Conservation (phyloP, 2,329 filamentous ascomycete species). For the Paecilomyces variotii region DNA sequence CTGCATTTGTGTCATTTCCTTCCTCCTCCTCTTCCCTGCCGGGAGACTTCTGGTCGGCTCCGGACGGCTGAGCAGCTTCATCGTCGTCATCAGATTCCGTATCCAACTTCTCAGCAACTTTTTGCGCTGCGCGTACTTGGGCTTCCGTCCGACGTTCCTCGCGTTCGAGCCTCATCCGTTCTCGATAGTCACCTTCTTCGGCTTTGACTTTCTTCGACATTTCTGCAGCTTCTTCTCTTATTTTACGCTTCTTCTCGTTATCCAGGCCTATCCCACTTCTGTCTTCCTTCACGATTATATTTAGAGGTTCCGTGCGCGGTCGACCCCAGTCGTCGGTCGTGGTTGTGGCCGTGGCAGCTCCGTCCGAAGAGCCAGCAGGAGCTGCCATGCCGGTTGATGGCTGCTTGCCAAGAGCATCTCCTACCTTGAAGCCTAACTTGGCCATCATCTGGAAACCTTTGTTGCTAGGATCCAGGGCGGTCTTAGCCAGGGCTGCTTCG, state of each 20-base stretch:
- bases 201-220: constrained; percentile 54
- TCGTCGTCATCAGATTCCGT: constrained; percentile 38
- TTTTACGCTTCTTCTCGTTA: constrained; percentile 71
- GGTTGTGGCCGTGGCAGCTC: neutral
- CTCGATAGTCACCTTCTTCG: constrained; percentile 64
- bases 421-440: constrained; percentile 80
- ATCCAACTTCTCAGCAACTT: constrained; percentile 70
- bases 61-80: constrained; percentile 9
- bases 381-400: constrained; percentile 26
- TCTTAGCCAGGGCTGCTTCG: constrained; percentile 68
- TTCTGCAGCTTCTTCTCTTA: constrained; percentile 53
- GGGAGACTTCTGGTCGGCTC: constrained; percentile 3
- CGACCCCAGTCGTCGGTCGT: constrained; percentile 11
- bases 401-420: constrained; percentile 64
- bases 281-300: constrained; percentile 67
- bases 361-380: neutral
- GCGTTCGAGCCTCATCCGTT: constrained; percentile 61
- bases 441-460: constrained; percentile 97
- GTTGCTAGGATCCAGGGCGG: constrained; percentile 62
- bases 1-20: constrained; percentile 3
- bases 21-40: constrained; percentile 13
- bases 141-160: constrained; percentile 62
- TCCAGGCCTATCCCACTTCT: constrained; percentile 78
- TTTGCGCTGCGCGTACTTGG: constrained; percentile 69
- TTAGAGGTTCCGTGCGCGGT: constrained; percentile 62